Base-by-base conservation (phyloP, 129 eudicot species). In the Flaveria ramosissima region DNA sequence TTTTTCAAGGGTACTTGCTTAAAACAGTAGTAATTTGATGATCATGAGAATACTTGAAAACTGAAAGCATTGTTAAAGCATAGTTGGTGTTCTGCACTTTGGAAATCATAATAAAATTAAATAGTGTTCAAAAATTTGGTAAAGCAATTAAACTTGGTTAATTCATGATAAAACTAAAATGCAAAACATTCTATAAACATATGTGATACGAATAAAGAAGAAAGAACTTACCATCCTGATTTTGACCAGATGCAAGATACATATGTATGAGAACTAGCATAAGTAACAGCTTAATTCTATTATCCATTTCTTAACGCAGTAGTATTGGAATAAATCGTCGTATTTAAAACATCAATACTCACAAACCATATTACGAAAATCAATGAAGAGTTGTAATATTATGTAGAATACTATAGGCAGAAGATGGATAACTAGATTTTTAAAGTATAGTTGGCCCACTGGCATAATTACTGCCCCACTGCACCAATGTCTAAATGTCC, bases 191-290 rank as follows among this genome's bases (percentile, higher is more conserved):
- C 50, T 57, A 14, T 12, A 26, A 72, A 27, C 56, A 48, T 11
- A 62, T 12, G 50, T 53, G 74, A 62, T 17, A 16, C 17, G n/a
- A 24, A 23, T 39, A 15, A 61, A 51, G 67, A 27, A 64, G 14
- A 43, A 70, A 36, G 47, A 45, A 72, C 85, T 72, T 77, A 82
- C 86, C 1, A 72, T 82, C 86, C 27, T 15, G 66, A 77, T 45
- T 72, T 72, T 77, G 83, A 72, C 57, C 79, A 53, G 79, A 77
- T 77, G 79, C 73, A 36, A 77, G 76, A 79, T 56, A 73, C 23
- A 77, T 55, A 39, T 72, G 78, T 32, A 73, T n/a, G 82, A 46
- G 67, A 77, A 66, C 7, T 45, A 65, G 71, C 79, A 82, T 52
- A 71, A 82, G 46, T 48, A 82, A 72, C 64, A 55, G 82, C 72